A percentile compares a stretch with the other conserved stretches of the same genome.
Evolutionary conservation across 768 basidiomycete species (phyloP).

Genomic region (Amanita fuliginea): DNA sequence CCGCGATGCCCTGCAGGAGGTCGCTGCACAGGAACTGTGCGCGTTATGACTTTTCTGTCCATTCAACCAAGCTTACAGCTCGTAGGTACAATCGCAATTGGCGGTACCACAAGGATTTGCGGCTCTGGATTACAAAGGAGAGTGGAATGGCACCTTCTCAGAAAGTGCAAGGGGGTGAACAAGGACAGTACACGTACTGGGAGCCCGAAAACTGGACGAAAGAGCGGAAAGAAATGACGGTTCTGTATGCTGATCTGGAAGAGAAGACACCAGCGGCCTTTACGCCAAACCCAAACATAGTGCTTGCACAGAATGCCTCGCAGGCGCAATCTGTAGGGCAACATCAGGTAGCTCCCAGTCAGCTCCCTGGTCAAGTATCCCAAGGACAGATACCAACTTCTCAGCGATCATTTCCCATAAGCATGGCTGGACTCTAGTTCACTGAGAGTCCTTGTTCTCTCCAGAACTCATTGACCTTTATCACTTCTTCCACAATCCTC

Average conservation of each 20-base stretch:
- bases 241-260: slow-evolving; percentile 63
- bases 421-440: slow-evolving; percentile 28
- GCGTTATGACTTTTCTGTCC: slow-evolving; percentile 24
- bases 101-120: slow-evolving; percentile 91
- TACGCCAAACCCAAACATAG: slow-evolving; percentile 35
- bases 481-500: slow-evolving; percentile 10
- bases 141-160: slow-evolving; percentile 64
- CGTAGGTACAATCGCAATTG: slow-evolving; percentile 86
- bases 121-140: slow-evolving; percentile 82
- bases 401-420: slow-evolving; percentile 38
- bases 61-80: slow-evolving; percentile 5
- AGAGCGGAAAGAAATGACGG: slow-evolving; percentile 68
- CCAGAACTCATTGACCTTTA: slow-evolving; percentile 5
- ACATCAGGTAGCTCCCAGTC: slow-evolving; percentile 13
- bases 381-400: slow-evolving; percentile 31
- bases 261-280: slow-evolving; percentile 63
- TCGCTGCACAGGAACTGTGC: slow-evolving; percentile 91
- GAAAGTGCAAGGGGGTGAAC: slow-evolving; percentile 74
- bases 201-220: slow-evolving; percentile 73
- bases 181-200: slow-evolving; percentile 87
- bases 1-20: slow-evolving; percentile 85
- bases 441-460: background rate
- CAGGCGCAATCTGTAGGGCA: slow-evolving; percentile 11
- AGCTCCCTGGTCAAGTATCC: slow-evolving; percentile 10
- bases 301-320: slow-evolving; percentile 23